Base-by-base conservation (phyloP, 345 rosid species). In the Draba incana region DNA sequence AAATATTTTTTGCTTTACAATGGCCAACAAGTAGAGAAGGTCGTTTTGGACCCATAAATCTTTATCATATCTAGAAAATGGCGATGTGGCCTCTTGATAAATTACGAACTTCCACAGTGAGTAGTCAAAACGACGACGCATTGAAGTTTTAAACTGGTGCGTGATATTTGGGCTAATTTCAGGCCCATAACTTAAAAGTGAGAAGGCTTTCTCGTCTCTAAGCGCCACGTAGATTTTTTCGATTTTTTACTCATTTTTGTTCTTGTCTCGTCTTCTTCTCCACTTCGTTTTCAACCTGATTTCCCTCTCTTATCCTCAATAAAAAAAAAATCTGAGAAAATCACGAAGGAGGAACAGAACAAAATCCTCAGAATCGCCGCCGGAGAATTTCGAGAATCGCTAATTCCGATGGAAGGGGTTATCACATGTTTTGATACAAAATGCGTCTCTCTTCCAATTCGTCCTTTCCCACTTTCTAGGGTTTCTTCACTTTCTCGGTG, bases 381-480 rank as follows among this genome's bases (percentile, higher is more conserved):
- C 77, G 62, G 75, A 23, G 66, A 69, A 42, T 61, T 49, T 45
- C 7, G n/a, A 41, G 43, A 61, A 56, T 70, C 58, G 52, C 53
- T 38, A 12, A 47, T 53, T 57, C 55, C 23, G 12, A 61, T 72
- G 69, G 50, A 61, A 64, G 83, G 85, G 78, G 83, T 78, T 43
- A 54, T 80, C 71, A 66, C 82, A 10, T 77, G 66, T 61, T 68
- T 83, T 25, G 80, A 68, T 57, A 67, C 68, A 63, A 77, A 84
- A 44, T 80, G 72, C 85, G 61, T 75, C 62, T 75, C 82, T 20
- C 67, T 84, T 74, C 79, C 88, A 31, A 50, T 79, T 66, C 81
- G 70, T 31, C 58, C 55, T 57, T 57, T 57, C 15, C 78, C 66
- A 56, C 67, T 54, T 55, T 65, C 75, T 77, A 72, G 81, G 74